Evolutionary conservation across 805 yeast genomes (phyloP).

Genomic region (Allodekkera sacchari): DNA sequence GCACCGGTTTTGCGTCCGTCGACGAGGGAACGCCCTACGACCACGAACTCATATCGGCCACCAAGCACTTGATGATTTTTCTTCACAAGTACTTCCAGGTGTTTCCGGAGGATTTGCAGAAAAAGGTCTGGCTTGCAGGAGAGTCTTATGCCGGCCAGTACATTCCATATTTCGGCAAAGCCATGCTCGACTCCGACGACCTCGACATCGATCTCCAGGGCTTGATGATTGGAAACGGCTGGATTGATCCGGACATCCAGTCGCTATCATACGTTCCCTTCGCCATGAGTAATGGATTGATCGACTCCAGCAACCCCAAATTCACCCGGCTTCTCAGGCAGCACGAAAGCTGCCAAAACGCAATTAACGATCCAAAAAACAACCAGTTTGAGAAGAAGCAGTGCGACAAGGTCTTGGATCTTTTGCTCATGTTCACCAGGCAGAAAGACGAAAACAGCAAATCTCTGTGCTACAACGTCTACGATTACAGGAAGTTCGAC

Average conservation of each 20-base stretch:
- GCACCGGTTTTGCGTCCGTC: conserved; percentile 80
- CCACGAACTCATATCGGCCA: conserved; percentile 47
- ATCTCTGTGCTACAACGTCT: conserved; percentile 69
- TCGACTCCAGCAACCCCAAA: conserved; percentile 32
- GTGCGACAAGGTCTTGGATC: conserved; percentile 35
- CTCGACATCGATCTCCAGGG: conserved; percentile 45
- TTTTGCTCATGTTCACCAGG: conserved; percentile 27
- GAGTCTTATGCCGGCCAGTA: conserved; percentile 98
- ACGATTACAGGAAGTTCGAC: conserved; percentile 67
- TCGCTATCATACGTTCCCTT: conserved; percentile 74
- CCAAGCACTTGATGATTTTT: conserved; percentile 55
- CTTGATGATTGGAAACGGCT: conserved; percentile 82
- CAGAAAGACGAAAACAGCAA: conserved; percentile 18
- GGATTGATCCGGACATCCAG: conserved; percentile 86
- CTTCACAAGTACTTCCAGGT: conserved; percentile 54
- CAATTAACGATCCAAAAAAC: conserved; percentile 26
- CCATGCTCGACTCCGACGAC: conserved; percentile 31
- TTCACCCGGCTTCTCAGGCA: conserved; percentile 35
- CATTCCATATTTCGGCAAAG: conserved; percentile 77
- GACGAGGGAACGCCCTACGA: conserved; percentile 35
- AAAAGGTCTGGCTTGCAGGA: conserved; percentile 77
- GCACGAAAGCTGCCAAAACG: conserved; percentile 56
- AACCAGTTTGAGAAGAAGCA: conserved; percentile 18
- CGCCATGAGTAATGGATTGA: conserved; percentile 48
- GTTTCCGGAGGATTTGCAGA: conserved; percentile 62